Conservation (phyloP, 345 rosid species). For the Gynandropsis gynandra region DNA sequence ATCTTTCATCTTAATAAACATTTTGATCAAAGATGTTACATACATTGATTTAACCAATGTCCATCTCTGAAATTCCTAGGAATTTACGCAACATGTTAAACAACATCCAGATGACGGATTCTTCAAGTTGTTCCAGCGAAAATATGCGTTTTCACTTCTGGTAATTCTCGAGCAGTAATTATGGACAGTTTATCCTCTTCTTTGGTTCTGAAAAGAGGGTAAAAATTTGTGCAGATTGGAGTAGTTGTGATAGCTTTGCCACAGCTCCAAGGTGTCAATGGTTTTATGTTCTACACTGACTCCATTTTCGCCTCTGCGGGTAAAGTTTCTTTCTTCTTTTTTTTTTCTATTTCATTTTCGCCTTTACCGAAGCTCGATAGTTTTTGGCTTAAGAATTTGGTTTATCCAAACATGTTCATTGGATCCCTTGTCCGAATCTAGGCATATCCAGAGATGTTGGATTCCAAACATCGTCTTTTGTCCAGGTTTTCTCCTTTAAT, state of each 20-base stretch:
- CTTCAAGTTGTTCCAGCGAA: constrained; percentile 22
- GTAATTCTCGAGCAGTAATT: background rate
- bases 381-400: background rate
- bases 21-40: background rate
- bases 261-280: constrained; percentile 69
- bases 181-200: background rate
- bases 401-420: background rate
- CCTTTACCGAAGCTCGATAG: too few species aligned
- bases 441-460: constrained; percentile 73
- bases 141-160: constrained; percentile 20
- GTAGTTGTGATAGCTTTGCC: constrained; percentile 76
- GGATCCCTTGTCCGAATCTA: constrained; percentile 12
- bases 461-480: constrained; percentile 57
- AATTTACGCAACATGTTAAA: constrained; percentile 21
- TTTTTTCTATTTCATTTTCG: too few species aligned
- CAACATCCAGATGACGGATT: constrained; percentile 14
- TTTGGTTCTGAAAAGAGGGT: background rate
- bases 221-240: constrained; percentile 37
- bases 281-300: constrained; percentile 45
- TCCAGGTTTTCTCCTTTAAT: constrained; percentile 47
- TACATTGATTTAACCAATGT: background rate
- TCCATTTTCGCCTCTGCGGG: constrained; percentile 49
- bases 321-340: constrained; percentile 16
- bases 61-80: constrained; percentile 14
- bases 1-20: background rate